Percentiles rank a stretch among this genome's conserved stretches.
phyloP scores from a whole-genome alignment of 495 filamentous ascomycete genomes.

The Penicillium odoratum region DNA sequence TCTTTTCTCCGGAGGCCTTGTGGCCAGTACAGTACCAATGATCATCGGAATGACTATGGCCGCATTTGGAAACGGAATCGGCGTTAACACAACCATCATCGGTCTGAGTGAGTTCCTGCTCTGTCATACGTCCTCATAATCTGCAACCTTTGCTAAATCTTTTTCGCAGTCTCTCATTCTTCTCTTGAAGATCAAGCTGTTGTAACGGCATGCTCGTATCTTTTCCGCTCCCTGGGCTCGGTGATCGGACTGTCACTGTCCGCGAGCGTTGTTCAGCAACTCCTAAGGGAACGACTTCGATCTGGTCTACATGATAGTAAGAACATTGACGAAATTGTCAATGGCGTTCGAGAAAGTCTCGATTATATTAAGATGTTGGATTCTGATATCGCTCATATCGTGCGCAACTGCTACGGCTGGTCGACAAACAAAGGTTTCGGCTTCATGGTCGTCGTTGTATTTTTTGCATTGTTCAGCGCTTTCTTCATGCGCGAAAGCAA shows the following conservation, averaged over 20 bases:
- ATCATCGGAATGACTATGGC: slow-evolving; percentile 56
- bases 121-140: slow-evolving; percentile 22
- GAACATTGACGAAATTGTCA: slow-evolving; percentile 69
- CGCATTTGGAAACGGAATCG: slow-evolving; percentile 64
- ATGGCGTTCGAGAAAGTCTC: slow-evolving; percentile 70
- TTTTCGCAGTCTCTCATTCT: slow-evolving; percentile 77
- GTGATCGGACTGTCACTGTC: slow-evolving; percentile 71
- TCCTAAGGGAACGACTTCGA: slow-evolving; percentile 59
- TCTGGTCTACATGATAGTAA: slow-evolving; percentile 52
- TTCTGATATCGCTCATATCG: slow-evolving; percentile 57
- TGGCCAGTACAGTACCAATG: slow-evolving; percentile 47
- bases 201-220: slow-evolving; percentile 80
- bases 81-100: slow-evolving; percentile 70
- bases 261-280: slow-evolving; percentile 74
- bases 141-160: too few species aligned
- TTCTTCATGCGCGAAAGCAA: slow-evolving; percentile 47
- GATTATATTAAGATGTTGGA: slow-evolving; percentile 70
- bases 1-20: slow-evolving; percentile 57
- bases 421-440: slow-evolving; percentile 50
- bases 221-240: slow-evolving; percentile 82
- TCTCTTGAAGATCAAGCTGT: slow-evolving; percentile 69
- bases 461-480: slow-evolving; percentile 47
- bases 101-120: slow-evolving; percentile 50
- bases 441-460: slow-evolving; percentile 43
- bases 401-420: slow-evolving; percentile 66